Evolutionary conservation across 1,139 yeast genomes (phyloP), one percentile per base, ranked within the genome.

Genomic region (Magnusiomyces ingens): DNA sequence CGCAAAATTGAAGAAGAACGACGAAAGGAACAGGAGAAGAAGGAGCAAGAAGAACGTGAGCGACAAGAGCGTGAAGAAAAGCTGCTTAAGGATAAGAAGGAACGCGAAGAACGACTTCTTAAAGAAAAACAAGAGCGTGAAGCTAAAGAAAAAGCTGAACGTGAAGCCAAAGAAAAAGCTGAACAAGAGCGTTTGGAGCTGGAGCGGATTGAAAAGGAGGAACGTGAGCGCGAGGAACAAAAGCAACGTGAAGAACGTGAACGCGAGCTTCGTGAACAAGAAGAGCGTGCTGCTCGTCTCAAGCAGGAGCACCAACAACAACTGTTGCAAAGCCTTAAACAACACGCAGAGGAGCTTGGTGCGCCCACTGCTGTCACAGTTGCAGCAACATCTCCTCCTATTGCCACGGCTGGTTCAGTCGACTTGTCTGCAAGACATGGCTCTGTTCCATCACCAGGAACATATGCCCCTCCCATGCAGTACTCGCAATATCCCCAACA

Each of bases 31-130:
- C 32, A 19, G 36, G 6, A 17, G 21, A 59, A 73, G 59, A 67
- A 69, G 63, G 68, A 67, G 63, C 65, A 68, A 67, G 74, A 67
- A 59, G 71, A 71, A 62, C 70, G 71, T 71, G 61, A 74, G 72
- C 64, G 75, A 71, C 70, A 70, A 68, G 65, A 67, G 64, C 62
- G 70, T 63, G 65, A 67, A 68, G 62, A 62, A 61, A 42, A 68
- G 65, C 66, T 63, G 56, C 70, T 49, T 68, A 68, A 52, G 65
- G 68, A 51, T 76, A 74, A 57, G 67, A 73, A 63, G 65, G 63
- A 59, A 52, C 62, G 66, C 65, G 60, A 55, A 52, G 32, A 26
- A 8, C 32, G 8, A 26, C 32, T 26, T 5, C 58, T 45, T 47
- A 56, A 57, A 52, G 57, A 52, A 45, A 57, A 55, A 48, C 53